A percentile compares a stretch with the other conserved stretches of the same genome.
phyloP scores from a whole-genome alignment of 139 green algal genomes.

The Axilococcus clingmanii region DNA sequence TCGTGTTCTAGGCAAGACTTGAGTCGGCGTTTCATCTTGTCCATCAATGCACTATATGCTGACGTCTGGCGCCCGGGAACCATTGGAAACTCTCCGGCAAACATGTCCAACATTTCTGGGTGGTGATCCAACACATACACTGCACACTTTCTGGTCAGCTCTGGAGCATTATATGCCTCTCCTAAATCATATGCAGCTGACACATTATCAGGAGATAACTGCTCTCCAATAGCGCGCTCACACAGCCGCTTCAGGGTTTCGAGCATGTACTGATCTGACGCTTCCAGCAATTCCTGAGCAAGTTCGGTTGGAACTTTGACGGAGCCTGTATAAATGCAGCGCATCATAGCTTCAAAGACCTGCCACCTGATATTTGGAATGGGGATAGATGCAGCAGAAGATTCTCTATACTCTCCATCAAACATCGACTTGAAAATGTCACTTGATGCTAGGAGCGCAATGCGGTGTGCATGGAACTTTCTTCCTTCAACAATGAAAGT shows the following conservation, averaged over 20 bases:
- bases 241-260: constrained; percentile 89
- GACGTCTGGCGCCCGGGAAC: neutral
- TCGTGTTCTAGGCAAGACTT: neutral
- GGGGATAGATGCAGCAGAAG: constrained; percentile 67
- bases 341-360: constrained; percentile 87
- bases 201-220: constrained; percentile 72
- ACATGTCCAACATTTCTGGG: constrained; percentile 35
- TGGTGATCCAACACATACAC: constrained; percentile 81
- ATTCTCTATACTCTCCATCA: constrained; percentile 77
- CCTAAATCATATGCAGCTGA: constrained; percentile 61
- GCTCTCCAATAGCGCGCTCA: constrained; percentile 67
- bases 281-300: constrained; percentile 59
- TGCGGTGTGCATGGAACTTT: constrained; percentile 82
- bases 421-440: constrained; percentile 95
- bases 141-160: constrained; percentile 70
- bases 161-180: constrained; percentile 71
- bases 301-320: constrained; percentile 55
- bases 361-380: constrained; percentile 86
- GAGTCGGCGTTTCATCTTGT: constrained; percentile 3
- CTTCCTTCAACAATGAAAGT: constrained; percentile 87
- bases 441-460: constrained; percentile 78
- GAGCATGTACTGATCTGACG: constrained; percentile 91
- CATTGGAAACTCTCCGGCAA: neutral
- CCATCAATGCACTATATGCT: neutral
- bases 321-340: constrained; percentile 82